Base-by-base conservation (phyloP, 306 rosid genomes). In the Cicer arietinum region DNA sequence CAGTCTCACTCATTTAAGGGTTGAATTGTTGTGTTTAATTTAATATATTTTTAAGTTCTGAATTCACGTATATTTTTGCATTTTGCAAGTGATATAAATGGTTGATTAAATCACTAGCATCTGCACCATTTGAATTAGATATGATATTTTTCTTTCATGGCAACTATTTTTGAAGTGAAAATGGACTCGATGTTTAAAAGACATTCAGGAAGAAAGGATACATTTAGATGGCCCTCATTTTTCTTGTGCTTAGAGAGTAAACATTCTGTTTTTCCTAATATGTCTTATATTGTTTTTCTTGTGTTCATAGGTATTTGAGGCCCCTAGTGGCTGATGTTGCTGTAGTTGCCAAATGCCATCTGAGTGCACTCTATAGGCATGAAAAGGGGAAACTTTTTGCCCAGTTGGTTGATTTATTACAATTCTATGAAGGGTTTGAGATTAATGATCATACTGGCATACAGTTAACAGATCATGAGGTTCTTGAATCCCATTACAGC, bases 311-410 rank as follows among this genome's bases (percentile, higher is more conserved):
- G 86, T 94, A 85, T 86, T 74, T 90, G 79, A 91, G 96, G 86
- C 99, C 99, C 44, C 90, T 94, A 74, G 96, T 94, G 79, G 96
- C 93, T 80, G 99, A 94, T 83, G 91, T 90, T n/a, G 99, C 92
- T 54, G 99, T 94, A 18, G 99, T 94, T 79, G 89, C 98, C 53
- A 94, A 94, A 83, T 94, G 99, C 83, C 98, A 92, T 85, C 86
- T 94, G 78, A 94, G 99, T 86, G 87, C 88, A 22, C 97, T 94
- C 78, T 94, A 94, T 82, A 86, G 85, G 84, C 97, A 94, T 71
- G 93, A 77, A 78, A 94, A 85, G 85, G 99, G 99, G 56, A 94
- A 94, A 71, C 96, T 94, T 61, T 94, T 92, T 83, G 95, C 98
- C 10, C 99, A 94, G 80, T 84, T 94, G 85, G 99, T 94, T 8